These are phyloP conservation scores for Suhomyces bokatorum DNA, from an alignment of 1,139 yeast species.

Conservation along the genomic window DNA sequence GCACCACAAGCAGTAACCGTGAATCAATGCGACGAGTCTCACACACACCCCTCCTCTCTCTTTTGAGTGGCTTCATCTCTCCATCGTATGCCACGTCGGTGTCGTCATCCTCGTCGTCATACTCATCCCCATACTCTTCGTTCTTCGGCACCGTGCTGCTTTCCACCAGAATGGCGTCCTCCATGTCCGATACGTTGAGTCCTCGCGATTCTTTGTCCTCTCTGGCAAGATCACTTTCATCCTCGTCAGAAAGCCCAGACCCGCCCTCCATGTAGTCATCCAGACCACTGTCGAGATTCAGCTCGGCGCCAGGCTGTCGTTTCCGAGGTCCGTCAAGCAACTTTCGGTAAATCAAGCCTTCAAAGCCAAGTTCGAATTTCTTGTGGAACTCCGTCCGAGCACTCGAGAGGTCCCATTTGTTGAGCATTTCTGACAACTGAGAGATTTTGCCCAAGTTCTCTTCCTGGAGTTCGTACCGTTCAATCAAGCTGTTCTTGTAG, in stretches of 20 bases:
- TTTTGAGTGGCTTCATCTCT: neutral
- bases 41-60: slow-evolving; percentile 6
- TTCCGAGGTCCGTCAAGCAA: slow-evolving; percentile 14
- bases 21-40: slow-evolving; percentile 1
- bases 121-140: slow-evolving; percentile 16
- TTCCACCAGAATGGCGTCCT: slow-evolving; percentile 20
- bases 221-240: slow-evolving; percentile 30
- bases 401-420: slow-evolving; percentile 12
- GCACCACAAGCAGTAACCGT: slow-evolving; percentile 1
- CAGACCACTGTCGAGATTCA: slow-evolving; percentile 5
- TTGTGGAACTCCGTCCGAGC: slow-evolving; percentile 10
- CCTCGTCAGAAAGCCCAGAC: slow-evolving; percentile 14
- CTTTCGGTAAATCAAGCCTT: slow-evolving; percentile 20
- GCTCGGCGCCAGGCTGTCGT: slow-evolving; percentile 3
- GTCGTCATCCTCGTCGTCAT: slow-evolving; percentile 11
- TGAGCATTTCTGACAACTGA: slow-evolving; percentile 14
- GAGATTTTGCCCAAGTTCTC: slow-evolving; percentile 15
- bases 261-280: slow-evolving; percentile 12
- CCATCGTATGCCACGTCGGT: neutral
- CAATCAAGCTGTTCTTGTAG: slow-evolving; percentile 12
- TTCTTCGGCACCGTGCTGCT: slow-evolving; percentile 16
- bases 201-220: slow-evolving; percentile 16
- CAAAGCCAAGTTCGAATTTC: slow-evolving; percentile 23
- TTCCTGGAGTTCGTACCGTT: slow-evolving; percentile 14
- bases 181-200: slow-evolving; percentile 20